These are phyloP conservation scores for Obba rivulosa DNA, from an alignment of 768 basidiomycete species.

Conservation along the genomic window DNA sequence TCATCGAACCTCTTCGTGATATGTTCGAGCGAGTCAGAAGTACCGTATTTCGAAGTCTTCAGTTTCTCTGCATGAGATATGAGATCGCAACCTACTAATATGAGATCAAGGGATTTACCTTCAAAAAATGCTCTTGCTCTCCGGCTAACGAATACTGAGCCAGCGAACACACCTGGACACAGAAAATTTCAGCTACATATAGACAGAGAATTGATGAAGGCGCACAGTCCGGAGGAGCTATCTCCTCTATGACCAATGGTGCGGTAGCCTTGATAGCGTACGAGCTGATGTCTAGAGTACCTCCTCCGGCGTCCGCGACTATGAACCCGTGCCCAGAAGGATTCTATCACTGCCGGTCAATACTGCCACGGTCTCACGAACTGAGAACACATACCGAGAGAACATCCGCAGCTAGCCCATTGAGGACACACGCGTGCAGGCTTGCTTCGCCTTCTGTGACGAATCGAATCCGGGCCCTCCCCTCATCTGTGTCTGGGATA, in stretches of 20 bases:
- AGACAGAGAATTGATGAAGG: constrained; percentile 3
- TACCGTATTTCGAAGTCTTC: constrained; percentile 66
- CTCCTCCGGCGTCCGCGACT: constrained; percentile 77
- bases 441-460: constrained; percentile 84
- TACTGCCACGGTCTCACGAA: background rate
- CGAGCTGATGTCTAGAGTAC: constrained; percentile 76
- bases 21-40: constrained; percentile 66
- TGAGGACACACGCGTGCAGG: constrained; percentile 74
- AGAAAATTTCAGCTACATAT: background rate
- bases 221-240: constrained; percentile 78
- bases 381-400: constrained; percentile 47
- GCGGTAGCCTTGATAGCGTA: constrained; percentile 67
- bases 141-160: constrained; percentile 77
- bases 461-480: constrained; percentile 68
- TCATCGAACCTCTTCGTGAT: constrained; percentile 79
- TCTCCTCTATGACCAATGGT: constrained; percentile 76
- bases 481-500: constrained; percentile 69
- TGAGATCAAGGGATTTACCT: constrained; percentile 33
- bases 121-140: constrained; percentile 68
- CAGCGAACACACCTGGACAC: constrained; percentile 64
- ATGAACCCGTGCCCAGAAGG: constrained; percentile 74
- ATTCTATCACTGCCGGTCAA: constrained; percentile 39
- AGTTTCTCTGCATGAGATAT: constrained; percentile 53
- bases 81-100: background rate
- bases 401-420: constrained; percentile 72